Percentiles rank a stretch among this genome's conserved stretches.
phyloP scores from a whole-genome alignment of 345 rosid species.

The Salix purpurea region DNA sequence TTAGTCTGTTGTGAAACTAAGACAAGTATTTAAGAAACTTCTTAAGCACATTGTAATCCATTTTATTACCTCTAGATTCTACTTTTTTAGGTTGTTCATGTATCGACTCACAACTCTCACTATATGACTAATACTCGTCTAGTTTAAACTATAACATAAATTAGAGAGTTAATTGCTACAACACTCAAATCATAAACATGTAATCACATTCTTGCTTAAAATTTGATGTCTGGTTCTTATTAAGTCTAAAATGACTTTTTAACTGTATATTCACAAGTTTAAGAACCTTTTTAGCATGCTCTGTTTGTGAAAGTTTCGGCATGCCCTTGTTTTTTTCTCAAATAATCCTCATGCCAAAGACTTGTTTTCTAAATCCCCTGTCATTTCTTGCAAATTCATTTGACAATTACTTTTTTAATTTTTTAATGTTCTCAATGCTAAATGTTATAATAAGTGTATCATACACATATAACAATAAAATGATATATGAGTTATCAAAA shows the following conservation, averaged over 20 bases:
- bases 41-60: too few relatives aligned
- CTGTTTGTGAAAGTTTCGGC: background rate
- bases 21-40: too few relatives aligned
- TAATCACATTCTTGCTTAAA: too few relatives aligned
- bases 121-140: fast-evolving
- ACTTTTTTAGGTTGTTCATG: too few relatives aligned
- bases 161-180: too few relatives aligned
- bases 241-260: background rate
- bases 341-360: background rate
- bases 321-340: background rate
- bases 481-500: too few relatives aligned
- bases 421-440: background rate
- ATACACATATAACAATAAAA: background rate
- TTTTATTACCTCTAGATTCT: too few relatives aligned
- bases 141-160: too few relatives aligned
- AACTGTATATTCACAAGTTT: background rate
- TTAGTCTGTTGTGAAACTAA: too few relatives aligned
- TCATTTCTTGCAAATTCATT: background rate
- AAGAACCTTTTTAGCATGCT: background rate
- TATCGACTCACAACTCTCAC: too few relatives aligned
- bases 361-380: background rate
- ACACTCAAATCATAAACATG: too few relatives aligned
- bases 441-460: background rate
- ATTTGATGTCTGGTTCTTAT: too few relatives aligned
- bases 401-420: background rate